Percentiles rank a stretch among this genome's conserved stretches.
Conservation (phyloP, 495 filamentous ascomycete genomes). For the Xylaria cubensis region DNA sequence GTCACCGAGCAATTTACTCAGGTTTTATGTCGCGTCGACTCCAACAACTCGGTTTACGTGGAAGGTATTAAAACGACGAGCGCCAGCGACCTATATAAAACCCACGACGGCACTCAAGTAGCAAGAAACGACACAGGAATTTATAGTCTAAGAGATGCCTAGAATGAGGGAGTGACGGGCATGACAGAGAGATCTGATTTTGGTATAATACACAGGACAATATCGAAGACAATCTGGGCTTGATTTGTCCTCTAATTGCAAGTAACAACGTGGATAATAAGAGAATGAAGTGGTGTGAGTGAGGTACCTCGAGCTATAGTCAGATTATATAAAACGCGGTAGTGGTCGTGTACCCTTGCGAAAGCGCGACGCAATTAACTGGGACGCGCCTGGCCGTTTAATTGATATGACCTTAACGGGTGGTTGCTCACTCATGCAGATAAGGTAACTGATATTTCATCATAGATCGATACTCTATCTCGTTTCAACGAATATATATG, state of each 20-base stretch:
- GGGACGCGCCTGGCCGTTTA: constrained; percentile 12
- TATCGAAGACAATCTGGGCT: not conserved
- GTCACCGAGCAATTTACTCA: too few species aligned
- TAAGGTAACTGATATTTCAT: not conserved
- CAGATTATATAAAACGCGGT: constrained; percentile 15
- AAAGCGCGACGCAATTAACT: constrained; percentile 18
- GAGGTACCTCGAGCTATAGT: not conserved
- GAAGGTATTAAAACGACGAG: not conserved
- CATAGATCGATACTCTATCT: not conserved
- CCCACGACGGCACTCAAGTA: not conserved
- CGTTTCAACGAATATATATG: not conserved
- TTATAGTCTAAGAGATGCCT: not conserved
- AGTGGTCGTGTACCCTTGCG: not conserved
- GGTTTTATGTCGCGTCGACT: not conserved
- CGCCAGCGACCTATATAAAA: constrained; percentile 6
- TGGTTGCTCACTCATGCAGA: not conserved
- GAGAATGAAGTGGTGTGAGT: not conserved
- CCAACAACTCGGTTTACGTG: not conserved
- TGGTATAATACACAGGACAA: not conserved
- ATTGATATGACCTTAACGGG: not conserved
- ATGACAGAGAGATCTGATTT: constrained; percentile 1
- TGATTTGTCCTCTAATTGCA: not conserved
- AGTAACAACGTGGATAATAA: not conserved
- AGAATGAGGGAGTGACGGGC: not conserved
- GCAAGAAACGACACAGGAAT: not conserved